Percentiles rank a stretch among this genome's conserved stretches.
Evolutionary conservation across 2,329 filamentous ascomycete species (phyloP).

Genomic region (Pestalotiopsis sp.): DNA sequence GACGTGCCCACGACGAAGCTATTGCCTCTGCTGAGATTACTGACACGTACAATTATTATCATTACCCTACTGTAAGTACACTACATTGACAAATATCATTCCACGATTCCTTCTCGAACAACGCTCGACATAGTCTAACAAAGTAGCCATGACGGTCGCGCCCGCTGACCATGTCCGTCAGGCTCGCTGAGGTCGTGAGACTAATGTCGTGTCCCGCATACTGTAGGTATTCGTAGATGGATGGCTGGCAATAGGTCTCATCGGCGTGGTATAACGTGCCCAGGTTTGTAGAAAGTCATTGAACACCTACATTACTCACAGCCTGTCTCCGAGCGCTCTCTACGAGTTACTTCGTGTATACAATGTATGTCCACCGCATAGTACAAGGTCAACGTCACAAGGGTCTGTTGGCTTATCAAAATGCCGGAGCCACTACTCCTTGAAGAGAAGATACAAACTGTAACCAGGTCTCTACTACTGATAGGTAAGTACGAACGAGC

Average conservation of each 20-base stretch:
- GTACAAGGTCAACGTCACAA: no score
- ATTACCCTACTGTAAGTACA: no score
- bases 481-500: background rate
- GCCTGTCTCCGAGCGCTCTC: no score
- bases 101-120: background rate
- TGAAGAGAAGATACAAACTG: background rate
- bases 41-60: no score
- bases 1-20: no score
- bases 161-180: background rate
- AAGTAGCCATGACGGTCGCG: background rate
- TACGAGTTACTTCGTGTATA: no score
- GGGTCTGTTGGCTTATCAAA: background rate
- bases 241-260: no score
- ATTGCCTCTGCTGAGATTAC: no score
- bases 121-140: background rate
- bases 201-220: background rate
- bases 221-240: background rate
- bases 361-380: no score
- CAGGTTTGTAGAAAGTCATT: no score
- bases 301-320: no score
- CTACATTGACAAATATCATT: background rate
- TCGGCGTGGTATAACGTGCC: no score
- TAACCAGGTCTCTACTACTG: background rate
- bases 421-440: background rate
- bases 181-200: background rate